These are phyloP conservation scores for Microbotryomycetes sp. DNA, from an alignment of 1,284 basidiomycete genomes.

Conservation along the genomic window DNA sequence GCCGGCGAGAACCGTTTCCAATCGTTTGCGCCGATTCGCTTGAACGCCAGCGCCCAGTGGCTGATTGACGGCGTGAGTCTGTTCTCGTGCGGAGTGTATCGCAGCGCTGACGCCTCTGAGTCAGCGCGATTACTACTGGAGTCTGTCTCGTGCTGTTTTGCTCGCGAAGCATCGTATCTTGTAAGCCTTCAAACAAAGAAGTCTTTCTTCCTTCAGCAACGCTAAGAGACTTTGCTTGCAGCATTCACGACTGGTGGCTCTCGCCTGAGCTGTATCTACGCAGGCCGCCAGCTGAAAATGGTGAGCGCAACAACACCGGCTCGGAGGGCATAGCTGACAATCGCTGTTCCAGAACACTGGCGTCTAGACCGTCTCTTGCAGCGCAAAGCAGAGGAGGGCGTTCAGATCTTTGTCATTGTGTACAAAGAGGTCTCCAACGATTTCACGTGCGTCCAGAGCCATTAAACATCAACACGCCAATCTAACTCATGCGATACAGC, in stretches of 20 bases:
- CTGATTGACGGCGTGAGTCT: conserved; percentile 85
- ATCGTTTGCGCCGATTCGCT: conserved; percentile 86
- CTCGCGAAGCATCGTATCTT: conserved; percentile 69
- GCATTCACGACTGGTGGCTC: conserved; percentile 92
- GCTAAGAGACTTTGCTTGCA: conserved; percentile 1
- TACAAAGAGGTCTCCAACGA: conserved; percentile 97
- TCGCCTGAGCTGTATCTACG: conserved; percentile 52
- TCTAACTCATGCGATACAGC: not conserved
- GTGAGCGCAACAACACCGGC: not conserved
- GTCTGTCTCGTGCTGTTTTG: conserved; percentile 84
- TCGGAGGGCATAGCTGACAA: too few species aligned
- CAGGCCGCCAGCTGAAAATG: conserved; percentile 35
- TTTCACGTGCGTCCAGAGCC: conserved; percentile 62
- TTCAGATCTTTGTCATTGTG: conserved; percentile 92
- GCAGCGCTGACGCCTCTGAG: conserved; percentile 12
- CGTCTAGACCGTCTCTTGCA: conserved; percentile 81
- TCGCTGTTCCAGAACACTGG: conserved; percentile 79
- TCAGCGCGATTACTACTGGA: conserved; percentile 94
- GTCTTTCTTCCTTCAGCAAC: too few species aligned
- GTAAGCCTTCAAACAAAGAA: conserved; percentile 12
- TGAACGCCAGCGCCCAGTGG: conserved; percentile 95
- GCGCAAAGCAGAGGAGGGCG: conserved; percentile 88
- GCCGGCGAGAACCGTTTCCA: conserved; percentile 77
- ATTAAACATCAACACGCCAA: not conserved
- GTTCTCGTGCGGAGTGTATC: not conserved